Percentiles rank a stretch among this genome's conserved stretches.
Conservation (phyloP, 1,284 basidiomycete genomes). For the Malassezia restricta region DNA sequence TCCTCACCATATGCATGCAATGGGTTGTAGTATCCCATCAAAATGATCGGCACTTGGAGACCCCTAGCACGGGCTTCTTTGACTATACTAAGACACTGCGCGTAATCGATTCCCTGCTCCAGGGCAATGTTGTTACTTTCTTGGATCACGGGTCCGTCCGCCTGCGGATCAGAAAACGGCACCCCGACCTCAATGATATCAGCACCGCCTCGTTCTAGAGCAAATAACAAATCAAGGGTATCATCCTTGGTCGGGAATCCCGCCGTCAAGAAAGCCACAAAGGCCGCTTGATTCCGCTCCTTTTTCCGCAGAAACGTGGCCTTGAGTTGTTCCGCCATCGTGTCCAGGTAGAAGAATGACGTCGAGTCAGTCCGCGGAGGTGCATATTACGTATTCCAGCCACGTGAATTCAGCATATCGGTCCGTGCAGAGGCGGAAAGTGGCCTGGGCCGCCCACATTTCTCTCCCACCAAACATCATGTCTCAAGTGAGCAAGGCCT, state of each 20-base stretch:
- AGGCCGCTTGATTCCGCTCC: slow-evolving; percentile 35
- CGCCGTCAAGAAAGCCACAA: slow-evolving; percentile 42
- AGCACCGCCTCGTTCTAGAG: slow-evolving; percentile 80
- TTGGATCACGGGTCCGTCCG: slow-evolving; percentile 77
- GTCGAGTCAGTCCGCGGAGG: too few species aligned
- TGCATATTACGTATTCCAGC: not conserved
- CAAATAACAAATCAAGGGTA: slow-evolving; percentile 76
- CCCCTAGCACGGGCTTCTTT: slow-evolving; percentile 68
- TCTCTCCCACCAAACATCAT: not conserved
- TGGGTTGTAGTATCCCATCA: slow-evolving; percentile 74
- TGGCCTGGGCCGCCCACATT: not conserved
- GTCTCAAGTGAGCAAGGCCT: slow-evolving; percentile 40
- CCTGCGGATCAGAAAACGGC: slow-evolving; percentile 88
- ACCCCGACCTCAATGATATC: slow-evolving; percentile 93
- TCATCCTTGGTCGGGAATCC: slow-evolving; percentile 48
- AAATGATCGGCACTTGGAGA: slow-evolving; percentile 69
- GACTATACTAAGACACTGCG: slow-evolving; percentile 56
- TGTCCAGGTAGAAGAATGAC: not conserved
- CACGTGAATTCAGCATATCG: too few species aligned
- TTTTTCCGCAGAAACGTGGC: slow-evolving; percentile 12
- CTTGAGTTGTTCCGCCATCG: slow-evolving; percentile 9
- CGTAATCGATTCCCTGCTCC: slow-evolving; percentile 35
- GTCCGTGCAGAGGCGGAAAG: too few species aligned
- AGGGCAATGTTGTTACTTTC: slow-evolving; percentile 57
- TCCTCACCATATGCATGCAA: slow-evolving; percentile 89